Evolutionary conservation across 257 asterid species (phyloP), one percentile per base, ranked within the genome.

Genomic region (Oldenlandia corymbosa): DNA sequence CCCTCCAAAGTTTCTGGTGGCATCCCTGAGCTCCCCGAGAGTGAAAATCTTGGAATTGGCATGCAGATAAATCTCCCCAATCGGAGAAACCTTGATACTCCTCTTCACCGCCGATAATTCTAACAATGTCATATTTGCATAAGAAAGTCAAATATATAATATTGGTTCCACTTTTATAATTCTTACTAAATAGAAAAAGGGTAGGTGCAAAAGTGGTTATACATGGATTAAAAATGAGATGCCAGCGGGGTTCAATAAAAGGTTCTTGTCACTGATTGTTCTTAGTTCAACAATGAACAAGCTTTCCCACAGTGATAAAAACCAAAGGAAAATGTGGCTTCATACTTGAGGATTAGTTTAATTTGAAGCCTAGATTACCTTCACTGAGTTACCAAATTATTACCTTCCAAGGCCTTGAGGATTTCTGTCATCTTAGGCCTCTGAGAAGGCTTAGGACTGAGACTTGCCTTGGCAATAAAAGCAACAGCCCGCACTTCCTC

Each of bases 401-500:
- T 56, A 61, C 65, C 78, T 55, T 86, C 95, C 51, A 89, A 54
- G 12, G 97, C 95, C 68, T 83, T 84, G 23, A 89, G 91, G 20
- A 89, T 75, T 70, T 86, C 85, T 5, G 89, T 69, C 89, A 86
- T 89, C 26, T 80, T 58, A 13, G 97, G 97, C 47, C 60, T 41
- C 43, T 55, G 30, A 55, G 60, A 55, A 55, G 60, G 60, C 42
- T 31, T 55, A 7, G 60, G 60, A 55, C 37, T 55, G 21, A 55
- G 60, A 55, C 60, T 28, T 6, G 60, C 26, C 43, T 55, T 55
- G 26, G 60, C 60, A 30, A 55, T 43, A 34, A 55, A 17, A 55
- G 60, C 42, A 55, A 55, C 60, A 6, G 60, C 43, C 60, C 60
- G 31, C 8, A 31, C 26, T 55, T 55, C 43, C 36, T 6, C 6